Conservation (phyloP, 1,139 yeast genomes). For the Zygoascus sp. region DNA sequence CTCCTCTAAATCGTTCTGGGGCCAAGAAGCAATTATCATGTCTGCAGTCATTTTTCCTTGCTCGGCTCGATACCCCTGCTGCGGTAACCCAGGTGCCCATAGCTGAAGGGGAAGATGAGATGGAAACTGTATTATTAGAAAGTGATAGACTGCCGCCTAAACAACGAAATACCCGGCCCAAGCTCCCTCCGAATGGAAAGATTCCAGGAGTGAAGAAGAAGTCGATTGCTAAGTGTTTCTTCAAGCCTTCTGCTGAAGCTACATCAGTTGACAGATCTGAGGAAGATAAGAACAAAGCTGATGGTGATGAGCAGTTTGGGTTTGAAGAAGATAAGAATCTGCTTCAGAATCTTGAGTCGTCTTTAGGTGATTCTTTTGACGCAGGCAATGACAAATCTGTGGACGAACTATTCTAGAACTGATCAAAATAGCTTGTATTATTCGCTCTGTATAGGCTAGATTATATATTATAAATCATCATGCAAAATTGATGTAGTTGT, state of each 20-base stretch:
- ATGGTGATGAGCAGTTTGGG: not conserved
- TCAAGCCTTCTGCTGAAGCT: constrained; percentile 14
- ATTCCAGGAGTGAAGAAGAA: constrained; percentile 64
- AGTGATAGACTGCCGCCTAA: constrained; percentile 81
- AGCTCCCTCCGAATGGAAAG: constrained; percentile 92
- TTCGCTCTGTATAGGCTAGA: not conserved
- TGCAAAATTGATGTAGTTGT: constrained; percentile 5
- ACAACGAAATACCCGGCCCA: constrained; percentile 73
- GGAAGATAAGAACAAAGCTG: not conserved
- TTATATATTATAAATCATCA: constrained; percentile 2
- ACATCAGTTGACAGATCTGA: not conserved
- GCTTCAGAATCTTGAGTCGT: constrained; percentile 4
- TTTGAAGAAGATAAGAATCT: constrained; percentile 3
- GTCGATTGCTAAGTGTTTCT: constrained; percentile 28
- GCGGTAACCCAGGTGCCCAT: constrained; percentile 21
- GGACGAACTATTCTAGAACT: not conserved
- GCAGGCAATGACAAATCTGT: not conserved
- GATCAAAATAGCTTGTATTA: not conserved
- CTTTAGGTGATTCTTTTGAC: constrained; percentile 2
- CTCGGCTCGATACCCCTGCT: constrained; percentile 28
- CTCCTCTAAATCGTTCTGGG: constrained; percentile 46
- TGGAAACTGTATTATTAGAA: constrained; percentile 45
- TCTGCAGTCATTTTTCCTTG: constrained; percentile 52
- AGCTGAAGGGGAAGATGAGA: constrained; percentile 38
- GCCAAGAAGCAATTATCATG: constrained; percentile 51